phyloP scores from a whole-genome alignment of 768 basidiomycete species.

The Serendipita indica region DNA sequence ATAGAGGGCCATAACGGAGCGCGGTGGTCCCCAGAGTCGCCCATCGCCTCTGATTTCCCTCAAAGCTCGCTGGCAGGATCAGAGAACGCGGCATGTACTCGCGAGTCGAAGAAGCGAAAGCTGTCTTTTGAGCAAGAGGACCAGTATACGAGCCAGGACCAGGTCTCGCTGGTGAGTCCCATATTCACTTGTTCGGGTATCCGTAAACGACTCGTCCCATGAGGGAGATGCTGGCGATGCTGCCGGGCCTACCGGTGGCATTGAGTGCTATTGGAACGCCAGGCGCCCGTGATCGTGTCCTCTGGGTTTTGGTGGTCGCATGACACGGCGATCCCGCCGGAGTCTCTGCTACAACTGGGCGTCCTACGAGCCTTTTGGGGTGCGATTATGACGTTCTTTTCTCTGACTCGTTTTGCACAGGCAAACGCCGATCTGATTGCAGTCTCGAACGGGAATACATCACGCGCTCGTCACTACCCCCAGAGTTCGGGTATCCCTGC shows the following conservation, averaged over 20 bases:
- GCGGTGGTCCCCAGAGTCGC: neutral
- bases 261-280: no score
- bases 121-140: neutral
- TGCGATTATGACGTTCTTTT: no score
- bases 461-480: neutral
- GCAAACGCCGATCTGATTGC: neutral
- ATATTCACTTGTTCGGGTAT: no score
- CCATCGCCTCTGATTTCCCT: conserved; percentile 4
- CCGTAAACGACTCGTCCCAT: no score
- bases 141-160: neutral
- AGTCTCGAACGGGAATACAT: neutral
- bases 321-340: no score
- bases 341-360: no score
- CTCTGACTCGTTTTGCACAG: no score
- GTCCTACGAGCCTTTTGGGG: no score
- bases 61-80: neutral
- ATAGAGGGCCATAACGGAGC: neutral
- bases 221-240: no score
- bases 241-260: no score
- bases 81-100: neutral
- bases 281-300: no score
- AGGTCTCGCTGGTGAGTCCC: neutral
- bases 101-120: conserved; percentile 7
- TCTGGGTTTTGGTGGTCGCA: no score
- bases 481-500: neutral